Evolutionary conservation across 352 stramenopile species (phyloP).

Genomic region (Pythium phragmiticola): DNA sequence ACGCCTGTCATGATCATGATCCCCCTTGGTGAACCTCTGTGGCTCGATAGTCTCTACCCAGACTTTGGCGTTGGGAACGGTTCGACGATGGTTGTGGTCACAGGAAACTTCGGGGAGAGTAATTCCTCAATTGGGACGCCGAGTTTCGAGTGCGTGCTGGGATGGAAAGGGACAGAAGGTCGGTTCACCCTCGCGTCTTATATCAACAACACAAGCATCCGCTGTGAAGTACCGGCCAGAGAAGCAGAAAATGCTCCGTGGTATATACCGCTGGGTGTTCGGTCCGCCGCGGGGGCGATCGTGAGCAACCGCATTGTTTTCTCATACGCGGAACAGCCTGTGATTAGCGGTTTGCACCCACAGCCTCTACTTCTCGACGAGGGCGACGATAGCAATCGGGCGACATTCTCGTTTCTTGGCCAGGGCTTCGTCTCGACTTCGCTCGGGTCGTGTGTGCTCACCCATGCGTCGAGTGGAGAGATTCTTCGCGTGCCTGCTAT

Average conservation of each 20-base stretch:
- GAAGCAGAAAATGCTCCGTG: slow-evolving; percentile 8
- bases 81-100: slow-evolving; percentile 1
- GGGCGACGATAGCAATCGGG: background rate
- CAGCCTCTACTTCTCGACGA: background rate
- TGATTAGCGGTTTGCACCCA: slow-evolving; percentile 2
- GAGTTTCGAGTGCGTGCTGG: slow-evolving; percentile 33
- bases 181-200: slow-evolving; percentile 1
- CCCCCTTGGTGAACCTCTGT: background rate
- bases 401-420: slow-evolving; percentile 3
- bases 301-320: slow-evolving; percentile 37
- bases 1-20: slow-evolving; percentile 1
- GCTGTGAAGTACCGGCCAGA: slow-evolving; percentile 34
- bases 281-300: slow-evolving; percentile 14
- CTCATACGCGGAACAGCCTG: slow-evolving; percentile 1
- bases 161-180: slow-evolving; percentile 26
- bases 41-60: slow-evolving; percentile 6
- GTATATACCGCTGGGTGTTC: slow-evolving; percentile 36
- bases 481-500: background rate
- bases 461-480: background rate
- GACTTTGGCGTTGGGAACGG: slow-evolving; percentile 8
- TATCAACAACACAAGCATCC: slow-evolving; percentile 28
- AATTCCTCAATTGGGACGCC: background rate
- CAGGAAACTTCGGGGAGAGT: background rate
- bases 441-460: slow-evolving; percentile 8
- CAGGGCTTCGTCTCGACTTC: slow-evolving; percentile 8